phyloP scores from a whole-genome alignment of 2,329 filamentous ascomycete species.

The Xylariomycetidae sp. region DNA sequence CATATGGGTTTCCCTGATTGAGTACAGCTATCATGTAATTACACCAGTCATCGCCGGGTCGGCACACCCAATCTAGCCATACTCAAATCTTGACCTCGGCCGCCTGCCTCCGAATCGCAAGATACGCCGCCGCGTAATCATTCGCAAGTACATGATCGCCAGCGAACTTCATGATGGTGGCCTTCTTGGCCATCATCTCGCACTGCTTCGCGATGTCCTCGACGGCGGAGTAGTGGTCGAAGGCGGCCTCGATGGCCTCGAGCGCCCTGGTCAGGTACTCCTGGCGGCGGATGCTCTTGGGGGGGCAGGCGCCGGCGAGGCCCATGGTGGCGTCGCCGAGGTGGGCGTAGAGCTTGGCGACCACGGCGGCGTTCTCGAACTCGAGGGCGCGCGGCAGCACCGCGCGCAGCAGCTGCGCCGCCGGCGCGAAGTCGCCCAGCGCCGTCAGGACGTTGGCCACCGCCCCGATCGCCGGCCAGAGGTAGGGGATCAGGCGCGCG shows the following conservation, averaged over 20 bases:
- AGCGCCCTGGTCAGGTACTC: constrained; percentile 54
- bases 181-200: constrained; percentile 77
- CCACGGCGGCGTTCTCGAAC: constrained; percentile 55
- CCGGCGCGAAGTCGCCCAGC: constrained; percentile 64
- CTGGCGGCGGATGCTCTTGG: constrained; percentile 38
- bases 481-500: constrained; percentile 57
- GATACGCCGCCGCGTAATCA: constrained; percentile 60
- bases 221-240: constrained; percentile 57
- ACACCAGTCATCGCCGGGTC: background rate
- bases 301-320: constrained; percentile 51
- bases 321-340: constrained; percentile 78
- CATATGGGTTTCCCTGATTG: too few relatives aligned
- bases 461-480: constrained; percentile 67
- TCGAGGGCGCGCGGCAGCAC: constrained; percentile 74
- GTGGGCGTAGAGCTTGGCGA: constrained; percentile 60
- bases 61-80: too few relatives aligned
- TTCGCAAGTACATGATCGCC: constrained; percentile 60
- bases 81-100: constrained; percentile 19
- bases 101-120: constrained; percentile 46
- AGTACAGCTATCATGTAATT: too few relatives aligned
- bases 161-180: constrained; percentile 64
- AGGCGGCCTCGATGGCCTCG: constrained; percentile 56
- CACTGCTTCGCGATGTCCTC: constrained; percentile 66
- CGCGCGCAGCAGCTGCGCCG: constrained; percentile 57
- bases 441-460: constrained; percentile 64